These are phyloP conservation scores for Samsoniella hepiali DNA, from an alignment of 2,329 filamentous ascomycete species.

Conservation along the genomic window DNA sequence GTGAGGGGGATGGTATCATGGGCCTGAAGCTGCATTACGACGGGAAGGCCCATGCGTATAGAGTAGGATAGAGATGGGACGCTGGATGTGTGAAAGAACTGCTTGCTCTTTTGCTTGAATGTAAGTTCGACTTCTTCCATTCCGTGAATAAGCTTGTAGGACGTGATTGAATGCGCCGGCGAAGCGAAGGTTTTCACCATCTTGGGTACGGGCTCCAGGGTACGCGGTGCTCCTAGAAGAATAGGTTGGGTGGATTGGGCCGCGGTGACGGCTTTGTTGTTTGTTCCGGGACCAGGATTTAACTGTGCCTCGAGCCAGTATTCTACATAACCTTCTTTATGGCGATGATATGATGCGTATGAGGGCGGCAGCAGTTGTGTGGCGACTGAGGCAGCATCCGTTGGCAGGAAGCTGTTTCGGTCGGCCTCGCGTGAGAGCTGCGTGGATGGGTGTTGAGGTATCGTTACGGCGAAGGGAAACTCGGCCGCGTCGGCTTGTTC, in stretches of 20 bases:
- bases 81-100: slow-evolving; percentile 11
- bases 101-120: slow-evolving; percentile 13
- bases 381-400: neutral
- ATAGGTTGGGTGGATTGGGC: slow-evolving; percentile 8
- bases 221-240: neutral
- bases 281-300: neutral
- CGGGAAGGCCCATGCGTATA: slow-evolving; percentile 3
- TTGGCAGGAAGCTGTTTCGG: neutral
- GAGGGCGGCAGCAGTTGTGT: neutral
- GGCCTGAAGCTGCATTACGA: slow-evolving; percentile 1
- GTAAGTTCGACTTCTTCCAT: slow-evolving; percentile 1
- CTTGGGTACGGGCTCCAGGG: neutral
- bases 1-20: neutral
- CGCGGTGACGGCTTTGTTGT: neutral
- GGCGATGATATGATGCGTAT: neutral
- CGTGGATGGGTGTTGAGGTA: neutral
- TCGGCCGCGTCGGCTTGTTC: neutral
- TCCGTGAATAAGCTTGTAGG: neutral
- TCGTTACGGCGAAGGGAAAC: slow-evolving; percentile 1
- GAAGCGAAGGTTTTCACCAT: neutral
- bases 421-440: neutral
- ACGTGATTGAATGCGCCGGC: neutral
- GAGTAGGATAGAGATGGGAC: neutral
- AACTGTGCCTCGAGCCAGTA: slow-evolving; percentile 12
- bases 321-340: slow-evolving; percentile 5